These are phyloP conservation scores for Trametes versicolor DNA, from an alignment of 1,284 basidiomycete genomes.

Conservation along the genomic window DNA sequence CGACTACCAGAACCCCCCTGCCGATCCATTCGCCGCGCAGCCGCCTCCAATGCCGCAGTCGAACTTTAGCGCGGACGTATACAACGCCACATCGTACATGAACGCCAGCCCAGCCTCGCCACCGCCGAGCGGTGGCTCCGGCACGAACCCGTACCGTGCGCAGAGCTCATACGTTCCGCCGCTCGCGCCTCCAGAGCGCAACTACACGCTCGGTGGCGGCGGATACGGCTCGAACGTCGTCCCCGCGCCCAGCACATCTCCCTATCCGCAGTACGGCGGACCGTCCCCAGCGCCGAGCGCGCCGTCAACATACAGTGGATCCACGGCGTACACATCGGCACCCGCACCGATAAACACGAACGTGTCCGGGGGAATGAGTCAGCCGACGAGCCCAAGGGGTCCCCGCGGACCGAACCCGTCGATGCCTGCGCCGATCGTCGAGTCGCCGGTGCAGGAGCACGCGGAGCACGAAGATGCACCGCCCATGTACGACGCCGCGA, in stretches of 20 bases:
- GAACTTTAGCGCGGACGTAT: constrained; percentile 51
- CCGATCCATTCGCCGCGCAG: constrained; percentile 59
- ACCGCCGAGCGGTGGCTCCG: constrained; percentile 34
- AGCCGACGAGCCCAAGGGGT: constrained; percentile 34
- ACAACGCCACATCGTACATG: constrained; percentile 50
- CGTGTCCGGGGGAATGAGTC: constrained; percentile 22
- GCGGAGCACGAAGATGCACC: constrained; percentile 54
- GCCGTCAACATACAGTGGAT: constrained; percentile 31
- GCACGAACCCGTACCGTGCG: constrained; percentile 39
- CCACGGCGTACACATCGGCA: constrained; percentile 32
- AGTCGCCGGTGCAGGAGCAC: constrained; percentile 33
- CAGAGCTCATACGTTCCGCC: constrained; percentile 40
- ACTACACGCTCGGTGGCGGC: constrained; percentile 66
- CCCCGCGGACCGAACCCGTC: constrained; percentile 29
- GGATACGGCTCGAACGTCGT: constrained; percentile 61
- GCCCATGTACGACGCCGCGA: constrained; percentile 68
- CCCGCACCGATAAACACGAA: constrained; percentile 38
- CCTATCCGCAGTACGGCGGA: constrained; percentile 34
- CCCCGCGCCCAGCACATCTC: constrained; percentile 42
- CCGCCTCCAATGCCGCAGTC: constrained; percentile 41
- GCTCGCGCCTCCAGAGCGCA: constrained; percentile 54
- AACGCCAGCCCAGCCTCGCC: constrained; percentile 29
- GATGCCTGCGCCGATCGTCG: constrained; percentile 25
- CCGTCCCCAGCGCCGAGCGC: constrained; percentile 34
- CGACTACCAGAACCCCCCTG: constrained; percentile 51